A percentile compares a stretch with the other conserved stretches of the same genome.
These are phyloP conservation scores for Zygosaccharomyces bisporus DNA, from an alignment of 805 yeast species.

Conservation along the genomic window DNA sequence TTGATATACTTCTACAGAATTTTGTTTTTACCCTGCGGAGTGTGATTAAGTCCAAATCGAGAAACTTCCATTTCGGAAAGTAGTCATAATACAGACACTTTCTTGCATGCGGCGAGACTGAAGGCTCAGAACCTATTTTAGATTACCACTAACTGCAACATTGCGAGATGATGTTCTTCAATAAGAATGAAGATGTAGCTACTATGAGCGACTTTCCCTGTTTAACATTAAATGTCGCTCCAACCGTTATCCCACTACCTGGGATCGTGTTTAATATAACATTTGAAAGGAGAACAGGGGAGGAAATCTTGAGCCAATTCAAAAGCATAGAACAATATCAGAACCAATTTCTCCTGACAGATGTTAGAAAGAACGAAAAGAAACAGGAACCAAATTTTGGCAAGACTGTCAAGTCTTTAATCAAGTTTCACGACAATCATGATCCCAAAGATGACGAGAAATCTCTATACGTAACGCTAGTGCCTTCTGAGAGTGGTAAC, in stretches of 20 bases:
- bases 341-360: conserved; percentile 22
- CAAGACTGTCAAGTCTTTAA: conserved; percentile 25
- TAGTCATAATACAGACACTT: not conserved
- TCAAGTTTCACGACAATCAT: conserved; percentile 20
- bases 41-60: conserved; percentile 1
- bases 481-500: conserved; percentile 19
- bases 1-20: no score
- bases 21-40: no score
- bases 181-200: not conserved
- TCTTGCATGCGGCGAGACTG: not conserved
- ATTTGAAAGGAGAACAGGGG: conserved; percentile 45
- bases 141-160: not conserved
- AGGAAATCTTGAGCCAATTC: conserved; percentile 44
- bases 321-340: conserved; percentile 21
- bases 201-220: conserved; percentile 15
- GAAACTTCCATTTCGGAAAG: not conserved
- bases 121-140: no score
- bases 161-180: conserved; percentile 3
- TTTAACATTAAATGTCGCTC: conserved; percentile 16
- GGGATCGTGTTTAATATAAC: conserved; percentile 61
- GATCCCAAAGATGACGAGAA: conserved; percentile 33
- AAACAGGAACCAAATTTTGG: conserved; percentile 47
- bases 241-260: conserved; percentile 49
- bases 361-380: conserved; percentile 37
- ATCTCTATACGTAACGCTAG: conserved; percentile 35